phyloP scores from a whole-genome alignment of 2,329 filamentous ascomycete genomes.

The Colletotrichum sp. region DNA sequence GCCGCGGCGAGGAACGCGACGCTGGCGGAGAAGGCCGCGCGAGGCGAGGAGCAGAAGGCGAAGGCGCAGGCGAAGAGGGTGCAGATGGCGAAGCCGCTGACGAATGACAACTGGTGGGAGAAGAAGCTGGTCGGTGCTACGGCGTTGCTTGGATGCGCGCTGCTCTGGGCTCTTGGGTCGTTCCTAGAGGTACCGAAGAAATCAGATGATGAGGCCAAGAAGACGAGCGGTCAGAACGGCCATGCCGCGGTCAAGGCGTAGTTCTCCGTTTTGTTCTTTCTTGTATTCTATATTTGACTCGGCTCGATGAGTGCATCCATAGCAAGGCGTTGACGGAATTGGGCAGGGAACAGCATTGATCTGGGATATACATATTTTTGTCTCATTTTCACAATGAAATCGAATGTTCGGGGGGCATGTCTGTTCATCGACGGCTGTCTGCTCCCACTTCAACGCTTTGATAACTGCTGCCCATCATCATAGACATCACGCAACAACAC shows the following conservation, averaged over 20 bases:
- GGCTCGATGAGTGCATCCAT: background rate
- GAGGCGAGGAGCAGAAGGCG: slow-evolving; percentile 16
- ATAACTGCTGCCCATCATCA: no score
- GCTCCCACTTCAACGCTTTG: no score
- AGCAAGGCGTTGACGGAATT: slow-evolving; percentile 11
- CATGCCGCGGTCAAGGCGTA: background rate
- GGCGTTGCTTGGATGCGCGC: slow-evolving; percentile 64
- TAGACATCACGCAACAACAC: no score
- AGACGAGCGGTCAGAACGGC: background rate
- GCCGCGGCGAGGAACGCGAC: slow-evolving; percentile 29
- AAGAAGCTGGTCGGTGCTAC: slow-evolving; percentile 69
- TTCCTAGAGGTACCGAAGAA: slow-evolving; percentile 46
- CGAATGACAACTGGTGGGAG: slow-evolving; percentile 70
- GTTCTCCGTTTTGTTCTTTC: rapidly evolving
- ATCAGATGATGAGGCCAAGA: background rate
- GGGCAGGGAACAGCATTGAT: background rate
- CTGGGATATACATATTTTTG: no score
- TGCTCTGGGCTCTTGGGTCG: slow-evolving; percentile 64
- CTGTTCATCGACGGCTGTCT: no score
- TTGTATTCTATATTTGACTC: background rate
- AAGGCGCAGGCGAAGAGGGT: slow-evolving; percentile 20
- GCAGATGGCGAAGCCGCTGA: slow-evolving; percentile 59
- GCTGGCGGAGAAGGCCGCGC: background rate
- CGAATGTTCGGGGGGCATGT: no score
- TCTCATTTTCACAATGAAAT: no score